These are phyloP conservation scores for Naganishia vaughanmartiniae DNA, from an alignment of 768 basidiomycete genomes.

Conservation along the genomic window DNA sequence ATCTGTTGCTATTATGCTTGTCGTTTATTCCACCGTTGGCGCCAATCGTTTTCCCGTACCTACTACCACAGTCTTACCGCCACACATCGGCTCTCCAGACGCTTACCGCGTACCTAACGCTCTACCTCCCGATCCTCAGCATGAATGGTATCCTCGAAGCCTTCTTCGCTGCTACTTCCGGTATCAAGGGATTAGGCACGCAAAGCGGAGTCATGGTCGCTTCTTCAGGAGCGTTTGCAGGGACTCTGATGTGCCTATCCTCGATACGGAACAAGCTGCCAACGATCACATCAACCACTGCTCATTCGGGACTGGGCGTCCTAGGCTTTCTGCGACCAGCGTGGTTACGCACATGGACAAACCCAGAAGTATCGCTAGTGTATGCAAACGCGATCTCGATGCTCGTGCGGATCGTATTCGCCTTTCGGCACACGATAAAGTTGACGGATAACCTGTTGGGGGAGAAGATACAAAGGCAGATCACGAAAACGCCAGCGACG, in stretches of 20 bases:
- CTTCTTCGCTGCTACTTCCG: conserved; percentile 76
- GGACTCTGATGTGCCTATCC: conserved; percentile 57
- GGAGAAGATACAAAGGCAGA: background rate
- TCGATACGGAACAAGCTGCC: conserved; percentile 42
- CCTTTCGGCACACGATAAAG: conserved; percentile 33
- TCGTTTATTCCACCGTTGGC: conserved; percentile 75
- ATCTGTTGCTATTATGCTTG: conserved; percentile 67
- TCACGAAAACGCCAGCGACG: conserved; percentile 1
- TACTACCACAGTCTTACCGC: conserved; percentile 62
- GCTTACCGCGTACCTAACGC: conserved; percentile 69
- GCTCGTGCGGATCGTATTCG: conserved; percentile 44
- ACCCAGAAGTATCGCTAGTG: conserved; percentile 38
- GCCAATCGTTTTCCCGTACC: conserved; percentile 63
- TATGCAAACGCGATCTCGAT: conserved; percentile 41
- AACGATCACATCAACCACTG: conserved; percentile 39
- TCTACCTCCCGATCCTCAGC: conserved; percentile 84
- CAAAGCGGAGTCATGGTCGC: conserved; percentile 76
- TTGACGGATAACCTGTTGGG: conserved; percentile 9
- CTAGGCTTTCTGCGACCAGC: background rate
- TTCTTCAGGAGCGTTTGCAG: conserved; percentile 69
- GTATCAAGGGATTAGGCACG: conserved; percentile 62
- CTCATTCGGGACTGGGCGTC: conserved; percentile 11
- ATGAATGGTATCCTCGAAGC: conserved; percentile 90
- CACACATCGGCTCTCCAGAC: conserved; percentile 75
- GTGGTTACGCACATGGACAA: conserved; percentile 22